phyloP scores from a whole-genome alignment of 2,329 filamentous ascomycete species.

The Alternaria sp. region DNA sequence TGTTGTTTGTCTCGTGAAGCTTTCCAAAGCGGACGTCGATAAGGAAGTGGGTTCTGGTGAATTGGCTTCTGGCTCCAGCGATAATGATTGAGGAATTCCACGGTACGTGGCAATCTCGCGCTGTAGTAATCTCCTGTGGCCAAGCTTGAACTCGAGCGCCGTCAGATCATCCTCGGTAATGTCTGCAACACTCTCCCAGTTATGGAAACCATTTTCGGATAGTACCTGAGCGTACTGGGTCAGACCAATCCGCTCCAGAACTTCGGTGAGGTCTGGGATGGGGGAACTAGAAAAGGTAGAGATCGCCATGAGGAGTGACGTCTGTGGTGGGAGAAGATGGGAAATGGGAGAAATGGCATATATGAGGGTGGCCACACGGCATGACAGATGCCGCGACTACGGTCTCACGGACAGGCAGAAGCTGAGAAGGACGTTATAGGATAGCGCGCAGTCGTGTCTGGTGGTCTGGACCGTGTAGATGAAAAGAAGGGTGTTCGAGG shows the following conservation, averaged over 20 bases:
- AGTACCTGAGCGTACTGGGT: slow-evolving; percentile 40
- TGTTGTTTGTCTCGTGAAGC: slow-evolving; percentile 33
- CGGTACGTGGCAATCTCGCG: slow-evolving; percentile 52
- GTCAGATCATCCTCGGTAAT: slow-evolving; percentile 53
- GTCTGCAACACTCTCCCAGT: slow-evolving; percentile 51
- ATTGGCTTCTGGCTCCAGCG: slow-evolving; percentile 35
- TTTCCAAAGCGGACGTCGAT: slow-evolving; percentile 44
- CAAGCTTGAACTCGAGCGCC: slow-evolving; percentile 51
- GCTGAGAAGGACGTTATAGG: slow-evolving; percentile 17
- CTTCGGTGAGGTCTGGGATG: slow-evolving; percentile 35
- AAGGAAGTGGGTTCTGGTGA: slow-evolving; percentile 33
- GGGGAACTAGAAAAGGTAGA: slow-evolving; percentile 28
- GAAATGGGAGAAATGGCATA: slow-evolving; percentile 25
- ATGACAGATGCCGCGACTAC: slow-evolving; percentile 12
- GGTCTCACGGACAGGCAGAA: slow-evolving; percentile 10
- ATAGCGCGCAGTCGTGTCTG: slow-evolving; percentile 23
- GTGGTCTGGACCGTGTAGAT: slow-evolving; percentile 21
- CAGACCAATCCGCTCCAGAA: slow-evolving; percentile 46
- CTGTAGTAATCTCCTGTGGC: slow-evolving; percentile 51
- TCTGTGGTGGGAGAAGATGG: slow-evolving; percentile 22
- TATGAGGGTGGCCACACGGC: slow-evolving; percentile 13
- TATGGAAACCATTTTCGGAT: slow-evolving; percentile 48
- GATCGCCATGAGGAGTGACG: slow-evolving; percentile 41
- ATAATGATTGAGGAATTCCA: slow-evolving; percentile 38
- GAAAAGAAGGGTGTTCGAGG: slow-evolving; percentile 28